Evolutionary conservation across 148 eudicot species (phyloP), one percentile per base, ranked within the genome.

Genomic region (Selenicereus undatus): DNA sequence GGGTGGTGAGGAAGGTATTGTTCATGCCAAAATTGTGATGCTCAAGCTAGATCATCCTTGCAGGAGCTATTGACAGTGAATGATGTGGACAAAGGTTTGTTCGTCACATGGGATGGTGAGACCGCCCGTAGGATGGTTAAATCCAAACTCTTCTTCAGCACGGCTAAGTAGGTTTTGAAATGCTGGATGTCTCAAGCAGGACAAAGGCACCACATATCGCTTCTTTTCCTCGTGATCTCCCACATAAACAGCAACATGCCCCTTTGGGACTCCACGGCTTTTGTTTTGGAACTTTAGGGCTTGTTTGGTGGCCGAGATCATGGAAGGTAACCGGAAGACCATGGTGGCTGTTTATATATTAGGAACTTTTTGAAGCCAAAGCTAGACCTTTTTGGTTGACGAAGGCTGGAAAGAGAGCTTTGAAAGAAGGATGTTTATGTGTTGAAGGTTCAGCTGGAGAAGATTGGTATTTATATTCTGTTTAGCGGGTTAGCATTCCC

Each of bases 61-160:
- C 13, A 74, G 20, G 68, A 78, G 35, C 51, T 82, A 76, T 48
- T 58, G 71, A 76, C 22, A 62, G 32, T 68, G 68, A 74, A 80
- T 51, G 29, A 76, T 74, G 48, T 78, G 35, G 26, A 81, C 75
- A 64, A 89, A 89, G 5, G 81, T 75, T 52, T 89, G 78, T 65
- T 89, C 89, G 5, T 79, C 84, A 76, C 90, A 88, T 5, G 92
- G 90, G 75, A 91, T 84, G 50, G 94, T 91, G 11, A 91, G 83
- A 71, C 91, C 89, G 5, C 93, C 93, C 91, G 82, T 88, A 2
- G 93, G 93, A 85, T 89, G 93, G 78, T 85, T 83, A 76, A 82
- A 92, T 20, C 93, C 93, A 10, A 86, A 92, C 48, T 91, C 90
- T 86, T 92, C 93, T 78, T 92, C 90, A 56, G 91, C 86, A 1